phyloP scores from a whole-genome alignment of 345 rosid genomes.

The Erodium maritimum region DNA sequence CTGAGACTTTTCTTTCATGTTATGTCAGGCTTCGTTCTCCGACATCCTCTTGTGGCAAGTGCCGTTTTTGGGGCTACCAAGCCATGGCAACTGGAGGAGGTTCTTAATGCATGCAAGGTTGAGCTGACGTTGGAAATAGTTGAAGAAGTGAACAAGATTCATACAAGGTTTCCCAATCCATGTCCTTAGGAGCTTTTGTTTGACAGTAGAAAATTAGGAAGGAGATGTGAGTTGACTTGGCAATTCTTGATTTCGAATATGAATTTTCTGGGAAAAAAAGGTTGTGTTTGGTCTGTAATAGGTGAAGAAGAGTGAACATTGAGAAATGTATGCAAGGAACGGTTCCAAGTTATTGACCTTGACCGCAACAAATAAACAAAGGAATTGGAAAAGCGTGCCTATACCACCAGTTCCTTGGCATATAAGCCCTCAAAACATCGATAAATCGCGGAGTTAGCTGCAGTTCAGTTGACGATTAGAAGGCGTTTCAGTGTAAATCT shows the following conservation, averaged over 20 bases:
- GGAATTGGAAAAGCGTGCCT: too few species aligned
- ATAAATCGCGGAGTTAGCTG: too few species aligned
- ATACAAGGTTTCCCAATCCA: constrained; percentile 38
- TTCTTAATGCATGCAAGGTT: constrained; percentile 22
- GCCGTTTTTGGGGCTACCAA: constrained; percentile 39
- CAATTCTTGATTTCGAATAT: background rate
- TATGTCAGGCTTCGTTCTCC: constrained; percentile 32
- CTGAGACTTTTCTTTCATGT: background rate
- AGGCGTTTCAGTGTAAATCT: too few species aligned
- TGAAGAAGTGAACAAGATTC: constrained; percentile 28
- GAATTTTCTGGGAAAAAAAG: background rate
- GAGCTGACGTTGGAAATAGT: constrained; percentile 29
- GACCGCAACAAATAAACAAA: too few species aligned
- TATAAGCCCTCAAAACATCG: too few species aligned
- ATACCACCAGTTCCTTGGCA: too few species aligned
- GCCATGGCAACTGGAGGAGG: constrained; percentile 40
- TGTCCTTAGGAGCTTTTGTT: constrained; percentile 21
- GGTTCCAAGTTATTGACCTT: too few species aligned
- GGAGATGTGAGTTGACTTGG: too few species aligned
- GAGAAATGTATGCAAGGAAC: too few species aligned
- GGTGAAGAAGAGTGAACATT: too few species aligned
- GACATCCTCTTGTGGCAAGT: constrained; percentile 44
- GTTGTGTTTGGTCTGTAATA: too few species aligned
- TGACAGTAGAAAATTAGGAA: background rate
- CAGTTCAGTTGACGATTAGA: too few species aligned